Percentiles rank a stretch among this genome's conserved stretches.
phyloP scores from a whole-genome alignment of 805 yeast species.

The Lipomyces yamanashiensis region DNA sequence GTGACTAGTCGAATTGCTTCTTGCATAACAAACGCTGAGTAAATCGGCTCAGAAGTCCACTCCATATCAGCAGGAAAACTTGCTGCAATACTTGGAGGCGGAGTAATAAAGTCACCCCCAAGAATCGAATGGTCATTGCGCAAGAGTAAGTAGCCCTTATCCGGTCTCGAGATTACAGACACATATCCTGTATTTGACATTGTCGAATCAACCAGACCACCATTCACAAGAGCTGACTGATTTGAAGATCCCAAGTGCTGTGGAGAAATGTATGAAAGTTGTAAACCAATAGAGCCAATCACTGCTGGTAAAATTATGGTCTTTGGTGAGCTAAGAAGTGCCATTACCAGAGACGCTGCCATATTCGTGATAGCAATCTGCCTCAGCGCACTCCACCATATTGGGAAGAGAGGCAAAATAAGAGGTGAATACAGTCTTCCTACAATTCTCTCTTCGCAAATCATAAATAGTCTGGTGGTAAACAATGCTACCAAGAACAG shows the following conservation, averaged over 20 bases:
- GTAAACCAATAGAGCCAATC: neutral
- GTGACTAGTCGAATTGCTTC: slow-evolving; percentile 30
- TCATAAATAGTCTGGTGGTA: slow-evolving; percentile 14
- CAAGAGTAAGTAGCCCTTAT: slow-evolving; percentile 4
- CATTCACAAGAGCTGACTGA: slow-evolving; percentile 1
- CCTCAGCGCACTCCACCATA: slow-evolving; percentile 7
- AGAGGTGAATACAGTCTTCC: slow-evolving; percentile 13
- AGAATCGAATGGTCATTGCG: slow-evolving; percentile 34
- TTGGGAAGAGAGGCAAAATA: neutral
- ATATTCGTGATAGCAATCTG: slow-evolving; percentile 2
- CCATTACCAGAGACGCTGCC: slow-evolving; percentile 3
- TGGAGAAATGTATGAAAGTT: neutral
- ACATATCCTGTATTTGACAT: slow-evolving; percentile 28
- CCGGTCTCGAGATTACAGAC: slow-evolving; percentile 22
- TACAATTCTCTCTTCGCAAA: slow-evolving; percentile 12
- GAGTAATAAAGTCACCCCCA: slow-evolving; percentile 23
- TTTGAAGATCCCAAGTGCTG: neutral
- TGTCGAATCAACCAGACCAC: slow-evolving; percentile 12
- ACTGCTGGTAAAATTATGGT: neutral
- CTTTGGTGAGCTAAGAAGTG: slow-evolving; percentile 11
- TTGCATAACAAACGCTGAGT: slow-evolving; percentile 30
- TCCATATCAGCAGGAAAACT: neutral
- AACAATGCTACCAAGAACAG: slow-evolving; percentile 12
- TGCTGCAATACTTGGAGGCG: slow-evolving; percentile 12
- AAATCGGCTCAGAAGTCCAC: slow-evolving; percentile 32